A percentile compares a stretch with the other conserved stretches of the same genome.
Evolutionary conservation across 2,329 filamentous ascomycete species (phyloP).

Genomic region (Colletotrichum viniferum): DNA sequence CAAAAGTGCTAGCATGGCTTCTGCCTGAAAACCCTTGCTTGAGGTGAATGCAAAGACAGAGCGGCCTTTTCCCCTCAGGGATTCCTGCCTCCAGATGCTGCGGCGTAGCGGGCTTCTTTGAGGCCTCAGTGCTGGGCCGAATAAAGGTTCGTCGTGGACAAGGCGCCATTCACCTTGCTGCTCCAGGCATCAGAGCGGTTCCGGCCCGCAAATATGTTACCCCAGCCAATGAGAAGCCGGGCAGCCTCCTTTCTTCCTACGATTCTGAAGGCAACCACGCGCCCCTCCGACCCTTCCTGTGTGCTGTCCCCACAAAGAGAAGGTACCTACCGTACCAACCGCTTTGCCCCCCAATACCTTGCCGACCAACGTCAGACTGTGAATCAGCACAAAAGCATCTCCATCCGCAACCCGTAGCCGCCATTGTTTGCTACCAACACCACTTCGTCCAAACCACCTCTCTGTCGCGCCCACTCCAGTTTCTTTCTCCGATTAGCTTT

Average conservation of each 20-base stretch:
- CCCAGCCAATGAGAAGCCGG: neutral
- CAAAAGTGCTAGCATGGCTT: neutral
- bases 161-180: neutral
- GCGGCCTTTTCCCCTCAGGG: neutral
- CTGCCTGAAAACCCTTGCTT: neutral
- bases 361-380: constrained; percentile 3
- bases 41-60: neutral
- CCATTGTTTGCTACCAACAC: neutral
- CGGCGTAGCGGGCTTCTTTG: neutral
- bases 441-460: neutral
- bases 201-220: neutral
- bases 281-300: neutral
- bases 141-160: neutral
- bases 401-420: neutral
- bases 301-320: neutral
- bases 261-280: neutral
- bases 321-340: neutral
- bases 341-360: neutral
- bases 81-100: neutral
- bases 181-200: constrained; percentile 5
- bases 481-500: neutral
- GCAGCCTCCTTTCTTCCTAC: neutral
- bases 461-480: neutral
- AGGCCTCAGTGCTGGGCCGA: neutral
- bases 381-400: neutral